Evolutionary conservation across 192 early-diverging fungal genomes (phyloP), one percentile per base, ranked within the genome.

Genomic region (Phycomyces nitens): DNA sequence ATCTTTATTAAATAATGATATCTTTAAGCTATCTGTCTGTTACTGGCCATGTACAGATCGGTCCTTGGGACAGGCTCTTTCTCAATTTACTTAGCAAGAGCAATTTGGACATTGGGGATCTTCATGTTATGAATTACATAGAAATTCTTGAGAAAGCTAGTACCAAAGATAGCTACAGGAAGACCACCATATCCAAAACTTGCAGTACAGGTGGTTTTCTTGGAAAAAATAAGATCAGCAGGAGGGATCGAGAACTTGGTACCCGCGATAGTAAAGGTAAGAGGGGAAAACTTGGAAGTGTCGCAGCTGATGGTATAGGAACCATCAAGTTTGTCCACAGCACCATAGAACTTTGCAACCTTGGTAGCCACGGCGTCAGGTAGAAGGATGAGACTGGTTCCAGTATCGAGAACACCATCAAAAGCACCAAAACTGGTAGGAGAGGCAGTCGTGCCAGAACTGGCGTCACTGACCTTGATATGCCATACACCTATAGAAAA

Each of bases 121-220:
- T 79, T 79, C 15, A 84, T 83, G 26, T 86, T 79, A 68, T 84
- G 87, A 21, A 85, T 81, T n/a, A 83, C 76, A 63, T 88, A 87
- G 69, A 82, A 83, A 51, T 86, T 85, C 63, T 84, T 82, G 57
- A 89, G 68, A 67, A 87, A 89, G 14, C 84, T 69, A 66, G 86
- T 84, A 42, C 88, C 88, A 22, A 89, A 69, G 55, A 89, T 89
- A 22, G 70, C 65, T 51, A 75, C 68, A 2, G 54, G 56, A 14
- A 71, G 53, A 53, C 65, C 57, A 44, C 56, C 67, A 49, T 72
- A 71, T 49, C 69, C 71, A 52, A 77, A 62, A 58, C 75, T 69
- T n/a, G 65, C 65, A 29, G 41, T 23, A 16, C 65, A 38, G 10
- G 38, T 66, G 26, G 42, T 38, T 0, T 29, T 41, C 7, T 59